A percentile compares a stretch with the other conserved stretches of the same genome.
Conservation (phyloP, 1,139 yeast genomes). For the Fermentozyma sake region DNA sequence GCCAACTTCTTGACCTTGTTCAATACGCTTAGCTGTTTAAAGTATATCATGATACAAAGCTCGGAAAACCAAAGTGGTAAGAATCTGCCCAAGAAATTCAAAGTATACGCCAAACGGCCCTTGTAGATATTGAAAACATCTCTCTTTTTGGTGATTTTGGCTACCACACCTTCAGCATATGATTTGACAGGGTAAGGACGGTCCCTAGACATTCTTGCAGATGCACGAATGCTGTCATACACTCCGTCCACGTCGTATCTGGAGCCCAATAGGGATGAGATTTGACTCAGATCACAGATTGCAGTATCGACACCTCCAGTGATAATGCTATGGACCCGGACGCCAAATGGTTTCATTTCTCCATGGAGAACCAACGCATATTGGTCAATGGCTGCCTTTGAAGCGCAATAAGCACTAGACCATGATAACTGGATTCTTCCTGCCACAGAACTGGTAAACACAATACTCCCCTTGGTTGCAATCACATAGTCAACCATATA, state of each 20-base stretch:
- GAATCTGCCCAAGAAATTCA: constrained; percentile 20
- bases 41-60: constrained; percentile 21
- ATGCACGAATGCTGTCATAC: constrained; percentile 19
- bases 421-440: constrained; percentile 33
- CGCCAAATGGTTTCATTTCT: constrained; percentile 33
- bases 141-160: constrained; percentile 16
- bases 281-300: constrained; percentile 18
- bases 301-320: constrained; percentile 42
- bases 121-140: constrained; percentile 26
- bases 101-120: constrained; percentile 20
- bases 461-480: constrained; percentile 30
- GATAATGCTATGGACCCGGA: constrained; percentile 32
- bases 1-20: constrained; percentile 1
- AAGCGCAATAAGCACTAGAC: constrained; percentile 28
- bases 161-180: constrained; percentile 29
- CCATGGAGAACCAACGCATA: constrained; percentile 19
- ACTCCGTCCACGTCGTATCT: constrained; percentile 28
- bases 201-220: constrained; percentile 27
- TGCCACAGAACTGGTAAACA: constrained; percentile 38
- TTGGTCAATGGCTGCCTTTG: constrained; percentile 29
- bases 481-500: constrained; percentile 28
- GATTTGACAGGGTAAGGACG: constrained; percentile 18
- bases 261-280: constrained; percentile 11
- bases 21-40: constrained; percentile 15
- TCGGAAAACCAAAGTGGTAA: constrained; percentile 31